Percentiles rank a stretch among this genome's conserved stretches.
Evolutionary conservation across 1,284 basidiomycete genomes (phyloP).

Genomic region (Puccinia polysora): DNA sequence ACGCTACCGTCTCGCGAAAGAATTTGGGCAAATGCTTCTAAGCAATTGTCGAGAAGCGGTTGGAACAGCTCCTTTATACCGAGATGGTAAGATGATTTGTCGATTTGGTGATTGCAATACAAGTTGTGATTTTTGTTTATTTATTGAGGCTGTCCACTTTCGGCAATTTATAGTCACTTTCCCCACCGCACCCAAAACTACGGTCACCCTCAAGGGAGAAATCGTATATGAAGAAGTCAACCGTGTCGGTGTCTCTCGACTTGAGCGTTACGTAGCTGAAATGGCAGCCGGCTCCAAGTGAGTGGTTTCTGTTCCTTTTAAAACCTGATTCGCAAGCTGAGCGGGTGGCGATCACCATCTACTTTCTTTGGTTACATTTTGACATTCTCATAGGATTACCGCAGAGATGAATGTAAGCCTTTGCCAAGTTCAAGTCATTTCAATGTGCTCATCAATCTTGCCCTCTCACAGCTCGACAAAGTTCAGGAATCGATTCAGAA

Average conservation of each 20-base stretch:
- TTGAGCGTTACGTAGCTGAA: slow-evolving; percentile 81
- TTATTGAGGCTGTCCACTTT: neutral
- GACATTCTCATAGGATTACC: slow-evolving; percentile 57
- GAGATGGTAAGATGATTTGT: slow-evolving; percentile 67
- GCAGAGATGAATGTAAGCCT: slow-evolving; percentile 55
- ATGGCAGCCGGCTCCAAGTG: slow-evolving; percentile 87
- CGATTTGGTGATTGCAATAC: slow-evolving; percentile 38
- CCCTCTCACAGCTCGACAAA: slow-evolving; percentile 65
- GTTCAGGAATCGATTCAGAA: slow-evolving; percentile 93
- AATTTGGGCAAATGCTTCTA: slow-evolving; percentile 92
- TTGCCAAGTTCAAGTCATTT: neutral
- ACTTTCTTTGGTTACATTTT: slow-evolving; percentile 54
- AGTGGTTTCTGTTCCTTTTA: slow-evolving; percentile 6
- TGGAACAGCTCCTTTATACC: slow-evolving; percentile 77
- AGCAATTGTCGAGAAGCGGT: slow-evolving; percentile 86
- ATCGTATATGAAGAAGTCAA: slow-evolving; percentile 92
- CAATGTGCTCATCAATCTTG: neutral
- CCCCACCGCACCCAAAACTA: slow-evolving; percentile 93
- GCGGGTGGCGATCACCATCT: slow-evolving; percentile 55
- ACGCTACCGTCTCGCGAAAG: slow-evolving; percentile 87
- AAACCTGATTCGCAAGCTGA: neutral
- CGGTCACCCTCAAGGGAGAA: slow-evolving; percentile 86
- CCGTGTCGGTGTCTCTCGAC: slow-evolving; percentile 88
- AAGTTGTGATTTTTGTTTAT: slow-evolving; percentile 35
- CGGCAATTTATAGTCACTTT: slow-evolving; percentile 70